Percentiles rank a stretch among this genome's conserved stretches.
Evolutionary conservation across 768 basidiomycete species (phyloP).

Genomic region (Pulveroboletus sp.): DNA sequence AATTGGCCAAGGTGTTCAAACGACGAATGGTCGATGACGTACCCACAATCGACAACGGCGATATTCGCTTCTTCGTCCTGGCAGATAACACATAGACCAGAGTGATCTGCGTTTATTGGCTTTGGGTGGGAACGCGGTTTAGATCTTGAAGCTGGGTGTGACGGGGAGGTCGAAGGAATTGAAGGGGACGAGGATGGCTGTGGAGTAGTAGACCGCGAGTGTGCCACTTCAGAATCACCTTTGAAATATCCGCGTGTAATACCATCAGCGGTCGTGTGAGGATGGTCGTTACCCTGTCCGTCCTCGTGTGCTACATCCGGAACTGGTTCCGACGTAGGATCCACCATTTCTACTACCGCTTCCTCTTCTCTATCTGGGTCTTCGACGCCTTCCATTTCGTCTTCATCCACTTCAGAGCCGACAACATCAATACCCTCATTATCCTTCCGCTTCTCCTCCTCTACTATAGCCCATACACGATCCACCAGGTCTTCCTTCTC

Average conservation of each 20-base stretch:
- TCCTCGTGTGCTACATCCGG: slow-evolving; percentile 2
- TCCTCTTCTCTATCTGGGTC: slow-evolving; percentile 19
- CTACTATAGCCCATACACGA: slow-evolving; percentile 58
- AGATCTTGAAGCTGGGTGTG: slow-evolving; percentile 22
- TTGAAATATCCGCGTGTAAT: neutral
- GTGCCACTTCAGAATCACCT: neutral
- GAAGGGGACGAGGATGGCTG: slow-evolving; percentile 17
- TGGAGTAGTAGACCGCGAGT: slow-evolving; percentile 12
- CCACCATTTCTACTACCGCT: slow-evolving; percentile 10
- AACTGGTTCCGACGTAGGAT: slow-evolving; percentile 13
- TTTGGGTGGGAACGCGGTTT: slow-evolving; percentile 29
- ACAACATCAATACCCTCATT: slow-evolving; percentile 35
- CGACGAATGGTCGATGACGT: slow-evolving; percentile 26
- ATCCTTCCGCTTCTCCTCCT: slow-evolving; percentile 55
- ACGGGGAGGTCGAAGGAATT: slow-evolving; percentile 27
- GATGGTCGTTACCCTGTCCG: neutral
- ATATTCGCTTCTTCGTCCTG: slow-evolving; percentile 94
- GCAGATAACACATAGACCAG: slow-evolving; percentile 85
- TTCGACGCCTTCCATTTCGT: slow-evolving; percentile 27
- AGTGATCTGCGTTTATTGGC: slow-evolving; percentile 43
- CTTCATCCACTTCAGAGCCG: slow-evolving; percentile 20
- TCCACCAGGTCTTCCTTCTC: slow-evolving; percentile 84
- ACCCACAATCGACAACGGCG: slow-evolving; percentile 94
- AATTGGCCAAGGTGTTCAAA: neutral
- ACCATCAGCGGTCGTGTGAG: neutral